These are phyloP conservation scores for Mycena leptocephala DNA, from an alignment of 768 basidiomycete genomes.

Conservation along the genomic window DNA sequence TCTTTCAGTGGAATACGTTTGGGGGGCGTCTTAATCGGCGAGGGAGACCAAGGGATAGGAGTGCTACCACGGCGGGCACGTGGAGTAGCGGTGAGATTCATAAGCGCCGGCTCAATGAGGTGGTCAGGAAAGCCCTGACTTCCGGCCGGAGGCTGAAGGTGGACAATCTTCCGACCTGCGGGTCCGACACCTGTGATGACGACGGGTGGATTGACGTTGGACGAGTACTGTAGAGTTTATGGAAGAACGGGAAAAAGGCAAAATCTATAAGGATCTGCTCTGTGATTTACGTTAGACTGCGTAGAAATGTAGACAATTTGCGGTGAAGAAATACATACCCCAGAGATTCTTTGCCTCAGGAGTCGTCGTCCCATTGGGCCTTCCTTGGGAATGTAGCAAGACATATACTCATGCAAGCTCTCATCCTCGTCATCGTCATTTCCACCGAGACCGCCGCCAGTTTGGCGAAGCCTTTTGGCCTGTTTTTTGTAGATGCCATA, in stretches of 20 bases:
- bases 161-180: slow-evolving; percentile 28
- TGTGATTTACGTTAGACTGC: background rate
- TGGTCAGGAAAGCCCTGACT: slow-evolving; percentile 6
- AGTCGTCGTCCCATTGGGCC: slow-evolving; percentile 34
- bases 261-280: slow-evolving; percentile 29
- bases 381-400: slow-evolving; percentile 15
- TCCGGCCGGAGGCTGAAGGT: slow-evolving; percentile 18
- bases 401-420: slow-evolving; percentile 4
- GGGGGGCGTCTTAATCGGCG: background rate
- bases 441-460: slow-evolving; percentile 26
- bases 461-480: slow-evolving; percentile 4
- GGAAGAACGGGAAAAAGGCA: slow-evolving; percentile 32
- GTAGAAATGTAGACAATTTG: background rate
- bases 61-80: background rate
- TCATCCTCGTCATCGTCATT: slow-evolving; percentile 14
- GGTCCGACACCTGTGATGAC: slow-evolving; percentile 43
- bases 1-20: background rate
- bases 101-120: background rate
- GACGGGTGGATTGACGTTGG: slow-evolving; percentile 38
- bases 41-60: background rate
- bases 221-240: slow-evolving; percentile 22
- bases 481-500: slow-evolving; percentile 17
- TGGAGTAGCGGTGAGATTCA: background rate
- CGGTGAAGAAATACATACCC: background rate
- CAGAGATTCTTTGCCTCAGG: background rate